Evolutionary conservation across 2,329 filamentous ascomycete species (phyloP).

Genomic region (Alternaria sp.): DNA sequence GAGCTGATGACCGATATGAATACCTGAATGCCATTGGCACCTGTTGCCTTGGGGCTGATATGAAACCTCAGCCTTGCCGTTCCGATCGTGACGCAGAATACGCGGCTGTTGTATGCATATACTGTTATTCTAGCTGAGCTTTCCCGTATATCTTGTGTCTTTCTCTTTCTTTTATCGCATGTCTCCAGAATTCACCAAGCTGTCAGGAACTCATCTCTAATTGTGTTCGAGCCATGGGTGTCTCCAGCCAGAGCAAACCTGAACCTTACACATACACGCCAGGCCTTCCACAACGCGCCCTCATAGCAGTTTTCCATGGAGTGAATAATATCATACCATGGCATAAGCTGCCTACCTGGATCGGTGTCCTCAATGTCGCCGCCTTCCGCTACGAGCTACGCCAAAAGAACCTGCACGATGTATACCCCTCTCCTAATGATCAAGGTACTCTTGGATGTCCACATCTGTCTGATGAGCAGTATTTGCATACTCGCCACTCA

Average conservation of each 20-base stretch:
- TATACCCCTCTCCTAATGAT: constrained; percentile 48
- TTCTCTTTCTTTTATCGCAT: background rate
- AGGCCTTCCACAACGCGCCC: constrained; percentile 22
- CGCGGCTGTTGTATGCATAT: background rate
- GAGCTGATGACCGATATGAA: background rate
- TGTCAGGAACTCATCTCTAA: background rate
- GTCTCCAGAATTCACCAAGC: background rate
- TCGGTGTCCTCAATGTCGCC: constrained; percentile 55
- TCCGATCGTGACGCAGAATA: background rate
- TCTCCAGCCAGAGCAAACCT: background rate
- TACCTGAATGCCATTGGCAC: background rate
- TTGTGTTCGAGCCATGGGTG: background rate
- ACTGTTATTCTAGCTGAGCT: background rate
- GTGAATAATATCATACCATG: constrained; percentile 54
- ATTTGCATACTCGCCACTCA: constrained; percentile 51
- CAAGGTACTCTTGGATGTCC: constrained; percentile 48
- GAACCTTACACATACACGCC: constrained; percentile 17
- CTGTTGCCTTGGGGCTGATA: background rate
- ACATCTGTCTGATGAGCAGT: constrained; percentile 45
- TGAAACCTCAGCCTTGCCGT: background rate
- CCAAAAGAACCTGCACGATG: constrained; percentile 55
- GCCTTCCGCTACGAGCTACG: constrained; percentile 55
- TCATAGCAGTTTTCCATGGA: constrained; percentile 48
- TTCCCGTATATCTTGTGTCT: background rate
- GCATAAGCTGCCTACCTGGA: constrained; percentile 54